Base-by-base conservation (phyloP, 805 yeast genomes). In the Kuraishia borneana region DNA sequence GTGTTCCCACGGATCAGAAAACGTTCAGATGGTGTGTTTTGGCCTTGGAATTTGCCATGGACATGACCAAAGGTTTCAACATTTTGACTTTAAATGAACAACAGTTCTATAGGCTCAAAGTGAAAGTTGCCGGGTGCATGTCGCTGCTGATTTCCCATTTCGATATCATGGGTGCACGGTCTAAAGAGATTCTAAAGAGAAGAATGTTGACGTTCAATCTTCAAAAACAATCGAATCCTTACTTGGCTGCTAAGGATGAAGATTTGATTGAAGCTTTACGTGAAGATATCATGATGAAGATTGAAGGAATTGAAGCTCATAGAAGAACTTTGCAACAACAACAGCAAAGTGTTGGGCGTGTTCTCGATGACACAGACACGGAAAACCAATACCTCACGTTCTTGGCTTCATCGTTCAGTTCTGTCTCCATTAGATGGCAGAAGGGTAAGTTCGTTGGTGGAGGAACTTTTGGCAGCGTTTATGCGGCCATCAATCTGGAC, bases 81-180 rank as follows among this genome's bases (percentile, higher is more conserved):
- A 87, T 92, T 27, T 60, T 89, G 34, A 81, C 88, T 0, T 62
- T 92, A 36, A 76, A 73, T 37, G 83, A 83, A 41, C 83, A 73
- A 18, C 87, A 84, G 47, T 92, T 88, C 50, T 60, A 69, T 37
- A 57, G 66, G 26, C 60, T 92, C 42, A 77, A 87, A 45, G 67
- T 73, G 34, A 85, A 84, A 49, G 95, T 92, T 31, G 94, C 96
- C 1, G 83, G 94, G 1, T 87, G 96, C 57, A 84, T 92, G 87
- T 78, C 96, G 2, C 62, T 92, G 34, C 63, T 92, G 39, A 89
- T 92, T 41, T 84, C 96, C 0, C 97, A 92, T 58, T 92, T 92
- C 50, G 98, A 92, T 58, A 87, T 92, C 34, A 92, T 89, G 96
- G 97, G 97, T 32, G 96, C 96, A 0, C 70, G 97, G 48, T 82